phyloP scores from a whole-genome alignment of 1,284 basidiomycete species.

The Bjerkandera adusta region DNA sequence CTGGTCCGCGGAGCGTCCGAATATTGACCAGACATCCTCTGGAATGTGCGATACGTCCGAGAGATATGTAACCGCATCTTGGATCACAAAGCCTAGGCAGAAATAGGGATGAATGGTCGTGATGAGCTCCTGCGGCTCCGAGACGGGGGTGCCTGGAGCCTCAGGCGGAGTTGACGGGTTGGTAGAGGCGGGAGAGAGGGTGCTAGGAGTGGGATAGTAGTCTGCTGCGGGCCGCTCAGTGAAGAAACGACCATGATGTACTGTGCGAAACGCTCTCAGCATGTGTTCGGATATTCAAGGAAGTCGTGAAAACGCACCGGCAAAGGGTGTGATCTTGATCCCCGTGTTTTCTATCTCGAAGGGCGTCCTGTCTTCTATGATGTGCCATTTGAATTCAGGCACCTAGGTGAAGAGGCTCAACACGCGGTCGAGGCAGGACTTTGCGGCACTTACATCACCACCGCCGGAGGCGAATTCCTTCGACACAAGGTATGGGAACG shows the following conservation, averaged over 20 bases:
- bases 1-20: conserved; percentile 32
- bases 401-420: conserved; percentile 43
- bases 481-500: conserved; percentile 77
- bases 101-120: conserved; percentile 57
- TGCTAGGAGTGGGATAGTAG: conserved; percentile 40
- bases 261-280: conserved; percentile 29
- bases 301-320: conserved; percentile 55
- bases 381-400: conserved; percentile 78
- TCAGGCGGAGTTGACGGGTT: conserved; percentile 43
- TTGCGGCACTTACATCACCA: conserved; percentile 55
- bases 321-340: conserved; percentile 63
- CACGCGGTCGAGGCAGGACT: conserved; percentile 1
- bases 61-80: conserved; percentile 62
- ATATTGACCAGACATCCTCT: conserved; percentile 58
- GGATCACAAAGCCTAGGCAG: conserved; percentile 74
- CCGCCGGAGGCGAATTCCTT: conserved; percentile 77
- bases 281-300: neutral
- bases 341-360: conserved; percentile 67
- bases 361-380: conserved; percentile 60
- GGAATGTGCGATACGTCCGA: conserved; percentile 78
- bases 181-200: conserved; percentile 28
- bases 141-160: conserved; percentile 13
- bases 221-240: conserved; percentile 36
- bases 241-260: conserved; percentile 67
- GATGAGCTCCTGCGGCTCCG: conserved; percentile 13